A percentile compares a stretch with the other conserved stretches of the same genome.
Conservation (phyloP, 169 alveolate genomes). For the Plasmodium malariae region DNA sequence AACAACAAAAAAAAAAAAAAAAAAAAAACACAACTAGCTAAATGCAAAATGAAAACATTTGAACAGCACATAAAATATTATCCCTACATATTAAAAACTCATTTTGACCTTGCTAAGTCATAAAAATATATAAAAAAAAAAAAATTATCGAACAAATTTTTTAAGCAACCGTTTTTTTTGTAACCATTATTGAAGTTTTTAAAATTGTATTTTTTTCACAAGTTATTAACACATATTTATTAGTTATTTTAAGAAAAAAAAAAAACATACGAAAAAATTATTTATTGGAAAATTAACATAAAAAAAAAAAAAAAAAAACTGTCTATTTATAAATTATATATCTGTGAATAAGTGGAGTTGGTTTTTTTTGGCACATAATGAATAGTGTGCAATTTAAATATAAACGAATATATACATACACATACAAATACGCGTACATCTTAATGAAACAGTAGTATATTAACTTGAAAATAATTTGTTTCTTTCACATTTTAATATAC, state of each 20-base stretch:
- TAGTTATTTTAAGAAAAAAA: too few relatives aligned
- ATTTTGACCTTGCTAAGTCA: constrained; percentile 37
- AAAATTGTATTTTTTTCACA: too few relatives aligned
- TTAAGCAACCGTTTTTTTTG: background rate
- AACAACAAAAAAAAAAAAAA: background rate
- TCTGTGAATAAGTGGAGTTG: background rate
- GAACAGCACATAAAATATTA: constrained; percentile 11
- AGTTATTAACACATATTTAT: too few relatives aligned
- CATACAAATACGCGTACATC: background rate
- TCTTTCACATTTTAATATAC: background rate
- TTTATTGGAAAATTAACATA: too few relatives aligned
- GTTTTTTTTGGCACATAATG: background rate
- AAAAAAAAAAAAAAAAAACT: background rate
- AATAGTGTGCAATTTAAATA: background rate
- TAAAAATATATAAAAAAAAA: constrained; percentile 24
- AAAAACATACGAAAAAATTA: too few relatives aligned
- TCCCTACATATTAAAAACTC: constrained; percentile 3
- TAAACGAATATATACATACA: background rate
- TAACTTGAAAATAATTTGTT: background rate
- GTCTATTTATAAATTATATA: background rate
- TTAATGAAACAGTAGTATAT: background rate
- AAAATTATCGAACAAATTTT: constrained; percentile 17
- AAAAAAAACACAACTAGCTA: constrained; percentile 8
- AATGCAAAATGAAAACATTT: constrained; percentile 3
- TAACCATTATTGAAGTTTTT: too few relatives aligned